Percentiles rank a stretch among this genome's conserved stretches.
phyloP scores from a whole-genome alignment of 331 rosid genomes.

The Acacia concinna region DNA sequence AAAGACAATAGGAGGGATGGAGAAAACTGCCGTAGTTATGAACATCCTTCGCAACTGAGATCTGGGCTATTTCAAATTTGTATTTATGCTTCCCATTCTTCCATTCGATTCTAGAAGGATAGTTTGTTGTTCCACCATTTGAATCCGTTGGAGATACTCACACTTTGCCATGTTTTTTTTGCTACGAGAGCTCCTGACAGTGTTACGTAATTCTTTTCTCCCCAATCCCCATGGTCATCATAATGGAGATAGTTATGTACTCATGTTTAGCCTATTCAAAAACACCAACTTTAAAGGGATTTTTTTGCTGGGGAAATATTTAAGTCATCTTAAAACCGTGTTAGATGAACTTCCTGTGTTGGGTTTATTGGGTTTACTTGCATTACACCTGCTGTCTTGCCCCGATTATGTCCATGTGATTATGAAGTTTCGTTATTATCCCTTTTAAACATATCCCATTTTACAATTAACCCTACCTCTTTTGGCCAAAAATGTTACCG shows the following conservation, averaged over 20 bases:
- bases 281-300: not conserved
- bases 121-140: constrained; percentile 8
- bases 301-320: constrained; percentile 8
- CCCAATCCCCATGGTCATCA: not conserved
- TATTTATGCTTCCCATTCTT: not conserved
- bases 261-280: constrained; percentile 18
- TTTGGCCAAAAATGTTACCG: not conserved
- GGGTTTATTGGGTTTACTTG: constrained; percentile 2
- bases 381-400: constrained; percentile 20
- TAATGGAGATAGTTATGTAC: constrained; percentile 21
- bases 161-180: constrained; percentile 3
- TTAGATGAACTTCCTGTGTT: constrained; percentile 18
- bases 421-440: constrained; percentile 16
- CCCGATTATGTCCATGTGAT: constrained; percentile 16
- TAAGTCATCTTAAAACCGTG: constrained; percentile 13
- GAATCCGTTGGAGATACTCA: constrained; percentile 2
- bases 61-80: constrained; percentile 33
- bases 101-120: constrained; percentile 8
- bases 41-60: constrained; percentile 34
- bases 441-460: constrained; percentile 13
- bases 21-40: not conserved
- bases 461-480: constrained; percentile 12
- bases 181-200: not conserved
- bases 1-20: not conserved
- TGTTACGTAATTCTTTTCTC: not conserved